Conservation (phyloP, 495 filamentous ascomycete genomes). For the Penicillium daleae region DNA sequence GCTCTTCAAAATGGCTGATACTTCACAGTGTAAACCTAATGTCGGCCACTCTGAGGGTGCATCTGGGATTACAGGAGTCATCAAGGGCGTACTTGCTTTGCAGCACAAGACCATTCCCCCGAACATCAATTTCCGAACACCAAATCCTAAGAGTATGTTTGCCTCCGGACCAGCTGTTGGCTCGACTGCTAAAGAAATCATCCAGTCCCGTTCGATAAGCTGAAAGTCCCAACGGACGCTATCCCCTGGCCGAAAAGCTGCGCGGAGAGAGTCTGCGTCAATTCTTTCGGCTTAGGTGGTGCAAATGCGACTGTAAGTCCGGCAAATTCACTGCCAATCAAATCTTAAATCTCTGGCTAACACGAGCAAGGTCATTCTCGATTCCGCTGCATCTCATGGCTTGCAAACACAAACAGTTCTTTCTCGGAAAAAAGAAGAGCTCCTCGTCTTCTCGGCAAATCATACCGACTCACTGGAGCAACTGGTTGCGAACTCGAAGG, state of each 20-base stretch:
- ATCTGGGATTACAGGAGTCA: conserved; percentile 57
- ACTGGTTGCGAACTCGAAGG: background rate
- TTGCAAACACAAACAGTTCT: conserved; percentile 24
- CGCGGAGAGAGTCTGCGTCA: conserved; percentile 34
- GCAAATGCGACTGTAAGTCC: conserved; percentile 26
- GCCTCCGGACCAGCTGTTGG: too few relatives aligned
- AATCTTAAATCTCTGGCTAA: too few relatives aligned
- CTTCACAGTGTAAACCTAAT: conserved; percentile 42
- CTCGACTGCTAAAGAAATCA: too few relatives aligned
- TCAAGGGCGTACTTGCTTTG: conserved; percentile 59
- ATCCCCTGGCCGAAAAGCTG: conserved; percentile 25
- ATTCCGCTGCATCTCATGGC: conserved; percentile 28
- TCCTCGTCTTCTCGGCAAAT: background rate
- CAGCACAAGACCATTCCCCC: conserved; percentile 54
- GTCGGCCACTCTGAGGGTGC: conserved; percentile 57
- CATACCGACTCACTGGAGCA: background rate
- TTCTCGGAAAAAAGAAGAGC: too few relatives aligned
- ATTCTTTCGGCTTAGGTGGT: conserved; percentile 38
- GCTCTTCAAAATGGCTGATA: too few relatives aligned
- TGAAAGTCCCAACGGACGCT: conserved; percentile 27
- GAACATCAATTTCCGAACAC: conserved; percentile 41
- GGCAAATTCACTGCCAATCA: too few relatives aligned
- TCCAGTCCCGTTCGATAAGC: conserved; percentile 8
- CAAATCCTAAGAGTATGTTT: conserved; percentile 23
- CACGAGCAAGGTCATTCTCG: conserved; percentile 27